Conservation (phyloP, 1,139 yeast genomes). For the Groenewaldozyma sp. region DNA sequence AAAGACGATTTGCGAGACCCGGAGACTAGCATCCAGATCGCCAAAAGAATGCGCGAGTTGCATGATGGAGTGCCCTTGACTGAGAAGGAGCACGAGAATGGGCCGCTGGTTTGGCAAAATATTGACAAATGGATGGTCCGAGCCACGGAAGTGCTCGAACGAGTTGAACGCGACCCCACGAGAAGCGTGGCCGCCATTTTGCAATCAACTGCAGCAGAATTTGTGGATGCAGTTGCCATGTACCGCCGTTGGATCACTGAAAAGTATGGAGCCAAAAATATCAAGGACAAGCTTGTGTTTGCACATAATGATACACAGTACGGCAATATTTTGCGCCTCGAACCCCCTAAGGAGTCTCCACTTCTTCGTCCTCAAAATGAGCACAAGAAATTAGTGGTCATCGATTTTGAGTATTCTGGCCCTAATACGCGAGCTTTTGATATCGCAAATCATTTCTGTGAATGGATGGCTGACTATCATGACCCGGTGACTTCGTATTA, state of each 20-base stretch:
- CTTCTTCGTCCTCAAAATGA: constrained; percentile 35
- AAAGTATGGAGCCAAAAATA: constrained; percentile 40
- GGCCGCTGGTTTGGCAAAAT: constrained; percentile 63
- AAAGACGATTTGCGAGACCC: constrained; percentile 66
- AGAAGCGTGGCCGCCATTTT: constrained; percentile 8
- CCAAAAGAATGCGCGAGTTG: constrained; percentile 92
- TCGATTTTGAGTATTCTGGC: constrained; percentile 94
- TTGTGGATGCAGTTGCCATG: constrained; percentile 37
- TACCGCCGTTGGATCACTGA: constrained; percentile 57
- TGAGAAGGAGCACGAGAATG: constrained; percentile 39
- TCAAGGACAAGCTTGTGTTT: constrained; percentile 51
- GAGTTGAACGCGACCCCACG: constrained; percentile 20
- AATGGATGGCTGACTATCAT: constrained; percentile 95
- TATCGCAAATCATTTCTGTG: constrained; percentile 79
- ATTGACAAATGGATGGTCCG: constrained; percentile 62
- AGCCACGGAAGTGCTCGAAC: constrained; percentile 38
- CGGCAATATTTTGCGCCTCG: constrained; percentile 59
- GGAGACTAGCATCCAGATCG: constrained; percentile 73
- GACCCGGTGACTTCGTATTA: constrained; percentile 53
- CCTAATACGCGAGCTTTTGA: constrained; percentile 89
- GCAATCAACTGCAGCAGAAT: constrained; percentile 42
- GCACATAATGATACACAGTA: constrained; percentile 91
- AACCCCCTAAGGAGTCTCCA: constrained; percentile 36
- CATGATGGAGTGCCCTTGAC: constrained; percentile 72
- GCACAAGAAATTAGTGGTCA: constrained; percentile 78